These are phyloP conservation scores for Penicillium paneum DNA, from an alignment of 2,329 filamentous ascomycete genomes.

Conservation along the genomic window DNA sequence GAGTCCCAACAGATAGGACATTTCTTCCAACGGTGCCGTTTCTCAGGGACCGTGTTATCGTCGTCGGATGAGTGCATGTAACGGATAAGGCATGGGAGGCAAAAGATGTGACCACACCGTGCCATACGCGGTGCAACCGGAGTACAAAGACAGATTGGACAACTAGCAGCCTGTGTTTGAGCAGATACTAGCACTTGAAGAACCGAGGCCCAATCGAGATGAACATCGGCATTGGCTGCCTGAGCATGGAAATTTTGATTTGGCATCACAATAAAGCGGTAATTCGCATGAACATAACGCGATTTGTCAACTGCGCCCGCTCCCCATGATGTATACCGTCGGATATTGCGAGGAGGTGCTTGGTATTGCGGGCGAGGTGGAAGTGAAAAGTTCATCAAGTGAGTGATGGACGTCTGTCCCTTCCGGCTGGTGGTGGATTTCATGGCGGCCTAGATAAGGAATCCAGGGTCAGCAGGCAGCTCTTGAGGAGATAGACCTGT, in stretches of 20 bases:
- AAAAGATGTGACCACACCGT: slow-evolving; percentile 95
- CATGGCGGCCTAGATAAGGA: slow-evolving; percentile 54
- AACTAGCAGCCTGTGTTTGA: slow-evolving; percentile 82
- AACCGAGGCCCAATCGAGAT: slow-evolving; percentile 86
- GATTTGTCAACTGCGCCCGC: slow-evolving; percentile 85
- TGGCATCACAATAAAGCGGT: slow-evolving; percentile 91
- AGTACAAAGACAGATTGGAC: slow-evolving; percentile 90
- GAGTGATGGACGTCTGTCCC: slow-evolving; percentile 94
- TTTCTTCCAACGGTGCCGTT: slow-evolving; percentile 80
- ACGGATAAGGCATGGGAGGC: slow-evolving; percentile 84
- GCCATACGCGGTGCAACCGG: slow-evolving; percentile 96
- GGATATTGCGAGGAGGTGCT: slow-evolving; percentile 58
- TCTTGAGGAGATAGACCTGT: slow-evolving; percentile 7
- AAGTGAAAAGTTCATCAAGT: slow-evolving; percentile 86
- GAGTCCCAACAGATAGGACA: slow-evolving; percentile 94
- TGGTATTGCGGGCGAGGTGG: slow-evolving; percentile 66
- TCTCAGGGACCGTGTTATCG: slow-evolving; percentile 62
- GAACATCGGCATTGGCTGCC: slow-evolving; percentile 79
- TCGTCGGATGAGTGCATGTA: slow-evolving; percentile 88
- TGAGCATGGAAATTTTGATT: slow-evolving; percentile 74
- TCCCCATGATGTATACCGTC: slow-evolving; percentile 76
- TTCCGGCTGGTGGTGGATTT: slow-evolving; percentile 67
- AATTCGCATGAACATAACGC: slow-evolving; percentile 91
- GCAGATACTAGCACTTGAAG: slow-evolving; percentile 88
- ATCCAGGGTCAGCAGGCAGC: slow-evolving; percentile 13